Evolutionary conservation across 139 green algal genomes (phyloP).

Genomic region (Protoeuglena noctilucae): DNA sequence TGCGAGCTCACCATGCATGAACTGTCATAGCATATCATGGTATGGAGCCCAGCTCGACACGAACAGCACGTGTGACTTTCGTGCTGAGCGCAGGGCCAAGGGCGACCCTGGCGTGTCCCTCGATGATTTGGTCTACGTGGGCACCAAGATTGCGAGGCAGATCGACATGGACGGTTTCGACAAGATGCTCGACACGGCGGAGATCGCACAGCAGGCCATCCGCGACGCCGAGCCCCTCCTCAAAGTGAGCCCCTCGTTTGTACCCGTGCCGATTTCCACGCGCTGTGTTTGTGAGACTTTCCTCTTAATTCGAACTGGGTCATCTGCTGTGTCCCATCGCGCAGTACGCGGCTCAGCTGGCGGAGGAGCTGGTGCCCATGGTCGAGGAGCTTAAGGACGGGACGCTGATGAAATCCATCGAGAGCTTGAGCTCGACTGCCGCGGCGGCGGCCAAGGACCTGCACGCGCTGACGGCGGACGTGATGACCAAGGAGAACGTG

Average conservation of each 20-base stretch:
- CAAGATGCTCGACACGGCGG: slow-evolving; percentile 67
- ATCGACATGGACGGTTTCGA: slow-evolving; percentile 48
- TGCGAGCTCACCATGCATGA: no score
- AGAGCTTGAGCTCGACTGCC: slow-evolving; percentile 61
- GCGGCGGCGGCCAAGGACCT: slow-evolving; percentile 63
- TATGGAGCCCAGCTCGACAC: no score
- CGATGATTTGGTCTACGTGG: slow-evolving; percentile 93
- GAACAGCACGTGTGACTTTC: no score
- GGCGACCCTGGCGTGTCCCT: slow-evolving; percentile 64
- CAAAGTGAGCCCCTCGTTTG: no score
- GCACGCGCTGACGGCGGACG: slow-evolving; percentile 57
- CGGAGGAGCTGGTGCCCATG: slow-evolving; percentile 23
- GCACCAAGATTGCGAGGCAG: slow-evolving; percentile 46
- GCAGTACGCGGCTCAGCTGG: slow-evolving; percentile 28
- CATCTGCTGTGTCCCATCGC: background rate
- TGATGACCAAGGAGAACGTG: slow-evolving; percentile 81
- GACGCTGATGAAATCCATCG: slow-evolving; percentile 57
- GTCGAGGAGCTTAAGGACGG: slow-evolving; percentile 18
- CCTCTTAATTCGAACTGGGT: background rate
- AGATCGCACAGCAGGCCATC: slow-evolving; percentile 42
- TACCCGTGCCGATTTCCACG: slow-evolving; percentile 11
- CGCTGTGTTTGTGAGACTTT: background rate
- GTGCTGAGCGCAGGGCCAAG: no score
- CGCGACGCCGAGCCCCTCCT: slow-evolving; percentile 56
- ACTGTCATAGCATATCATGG: no score